Percentiles rank a stretch among this genome's conserved stretches.
Conservation (phyloP, 371 early-diverging fungal species). For the Circinella umbellata region DNA sequence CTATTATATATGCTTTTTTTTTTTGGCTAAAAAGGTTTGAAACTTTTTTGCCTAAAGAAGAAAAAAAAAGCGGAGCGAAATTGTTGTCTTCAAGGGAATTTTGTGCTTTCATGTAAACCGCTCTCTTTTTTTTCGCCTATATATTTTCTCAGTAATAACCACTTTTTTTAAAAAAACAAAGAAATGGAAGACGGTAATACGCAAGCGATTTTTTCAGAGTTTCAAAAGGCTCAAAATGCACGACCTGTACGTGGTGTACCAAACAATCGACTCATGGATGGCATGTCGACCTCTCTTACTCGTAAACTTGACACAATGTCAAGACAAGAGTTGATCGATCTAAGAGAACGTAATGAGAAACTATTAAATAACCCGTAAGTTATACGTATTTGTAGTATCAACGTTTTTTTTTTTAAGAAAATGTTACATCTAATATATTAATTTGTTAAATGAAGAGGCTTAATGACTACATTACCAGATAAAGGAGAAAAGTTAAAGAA, state of each 20-base stretch:
- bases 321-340: conserved; percentile 24
- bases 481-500: conserved; percentile 40
- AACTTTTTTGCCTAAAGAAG: not conserved
- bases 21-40: not conserved
- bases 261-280: conserved; percentile 22
- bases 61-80: not conserved
- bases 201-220: conserved; percentile 8
- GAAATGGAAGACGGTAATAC: conserved; percentile 9
- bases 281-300: conserved; percentile 29
- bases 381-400: not conserved
- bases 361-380: conserved; percentile 38
- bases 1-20: not conserved
- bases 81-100: not conserved
- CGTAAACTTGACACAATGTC: conserved; percentile 30
- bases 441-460: conserved; percentile 1
- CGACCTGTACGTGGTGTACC: not conserved
- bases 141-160: too few relatives aligned
- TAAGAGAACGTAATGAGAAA: conserved; percentile 24
- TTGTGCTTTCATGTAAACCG: not conserved
- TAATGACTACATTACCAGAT: conserved; percentile 37
- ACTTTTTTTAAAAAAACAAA: not conserved
- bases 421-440: not conserved
- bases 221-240: conserved; percentile 11
- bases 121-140: not conserved
- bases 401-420: too few relatives aligned